Evolutionary conservation across 345 rosid genomes (phyloP).

Genomic region (Reutealis trisperma): DNA sequence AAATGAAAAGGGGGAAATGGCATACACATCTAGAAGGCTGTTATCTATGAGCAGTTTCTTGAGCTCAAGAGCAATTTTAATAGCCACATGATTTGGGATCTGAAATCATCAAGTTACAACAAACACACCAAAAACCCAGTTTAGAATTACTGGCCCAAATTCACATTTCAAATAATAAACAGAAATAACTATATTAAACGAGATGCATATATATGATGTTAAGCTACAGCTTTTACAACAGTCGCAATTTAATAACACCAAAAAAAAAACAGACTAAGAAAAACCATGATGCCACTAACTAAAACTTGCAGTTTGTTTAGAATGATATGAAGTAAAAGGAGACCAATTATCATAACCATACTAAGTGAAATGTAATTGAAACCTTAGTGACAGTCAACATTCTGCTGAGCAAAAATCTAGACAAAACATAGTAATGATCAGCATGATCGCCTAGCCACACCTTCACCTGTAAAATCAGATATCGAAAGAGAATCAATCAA

Average conservation of each 20-base stretch:
- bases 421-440: conserved; percentile 91
- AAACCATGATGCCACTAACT: background rate
- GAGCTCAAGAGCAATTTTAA: conserved; percentile 93
- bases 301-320: background rate
- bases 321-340: too few species aligned
- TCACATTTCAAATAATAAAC: too few species aligned
- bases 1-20: conserved; percentile 1
- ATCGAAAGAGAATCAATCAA: background rate
- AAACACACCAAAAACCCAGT: background rate
- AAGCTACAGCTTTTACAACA: background rate
- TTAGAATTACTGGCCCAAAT: background rate
- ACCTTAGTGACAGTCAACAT: conserved; percentile 99
- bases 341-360: background rate
- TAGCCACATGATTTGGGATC: conserved; percentile 96
- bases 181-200: background rate
- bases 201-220: background rate
- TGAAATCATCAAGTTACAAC: conserved; percentile 34
- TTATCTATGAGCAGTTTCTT: conserved; percentile 95
- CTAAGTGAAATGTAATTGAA: background rate
- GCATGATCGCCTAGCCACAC: conserved; percentile 98
- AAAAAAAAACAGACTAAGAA: background rate
- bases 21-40: conserved; percentile 96
- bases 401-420: conserved; percentile 91
- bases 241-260: background rate
- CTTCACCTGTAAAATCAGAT: conserved; percentile 56